A percentile compares a stretch with the other conserved stretches of the same genome.
These are phyloP conservation scores for Phaeolepiota aurea DNA, from an alignment of 768 basidiomycete genomes.

Conservation along the genomic window DNA sequence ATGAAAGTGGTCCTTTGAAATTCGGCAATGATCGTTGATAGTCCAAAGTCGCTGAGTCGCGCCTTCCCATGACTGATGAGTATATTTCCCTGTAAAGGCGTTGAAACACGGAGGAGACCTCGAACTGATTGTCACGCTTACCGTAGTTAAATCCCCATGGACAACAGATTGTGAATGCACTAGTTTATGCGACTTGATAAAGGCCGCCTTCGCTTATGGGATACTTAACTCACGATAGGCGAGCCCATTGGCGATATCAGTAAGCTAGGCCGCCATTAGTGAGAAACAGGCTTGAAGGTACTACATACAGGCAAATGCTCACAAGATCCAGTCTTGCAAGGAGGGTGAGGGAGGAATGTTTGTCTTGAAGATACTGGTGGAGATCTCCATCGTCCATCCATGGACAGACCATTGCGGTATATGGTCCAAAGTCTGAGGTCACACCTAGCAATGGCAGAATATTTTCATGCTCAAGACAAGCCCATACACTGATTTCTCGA, in stretches of 20 bases:
- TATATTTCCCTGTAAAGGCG: constrained; percentile 20
- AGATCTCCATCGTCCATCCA: constrained; percentile 11
- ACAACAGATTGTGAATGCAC: constrained; percentile 14
- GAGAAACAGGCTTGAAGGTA: background rate
- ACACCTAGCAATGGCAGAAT: constrained; percentile 7
- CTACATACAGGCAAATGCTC: background rate
- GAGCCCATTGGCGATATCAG: background rate
- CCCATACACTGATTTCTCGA: constrained; percentile 5
- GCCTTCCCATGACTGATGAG: constrained; percentile 23
- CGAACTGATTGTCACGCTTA: constrained; percentile 5
- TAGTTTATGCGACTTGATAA: constrained; percentile 2
- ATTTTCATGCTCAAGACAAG: constrained; percentile 5
- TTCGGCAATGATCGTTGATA: constrained; percentile 18
- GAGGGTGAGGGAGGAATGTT: background rate
- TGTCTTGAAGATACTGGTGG: constrained; percentile 4
- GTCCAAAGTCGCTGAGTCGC: constrained; percentile 26
- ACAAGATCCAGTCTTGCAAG: background rate
- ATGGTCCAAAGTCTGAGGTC: constrained; percentile 6
- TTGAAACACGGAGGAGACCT: background rate
- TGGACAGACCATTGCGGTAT: constrained; percentile 7
- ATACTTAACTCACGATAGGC: background rate
- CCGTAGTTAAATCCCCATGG: constrained; percentile 26
- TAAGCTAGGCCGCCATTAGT: background rate
- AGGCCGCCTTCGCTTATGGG: background rate
- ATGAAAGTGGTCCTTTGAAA: constrained; percentile 12